Evolutionary conservation across 2,329 filamentous ascomycete species (phyloP), one percentile per base, ranked within the genome.

Genomic region (Penicillium sp.): DNA sequence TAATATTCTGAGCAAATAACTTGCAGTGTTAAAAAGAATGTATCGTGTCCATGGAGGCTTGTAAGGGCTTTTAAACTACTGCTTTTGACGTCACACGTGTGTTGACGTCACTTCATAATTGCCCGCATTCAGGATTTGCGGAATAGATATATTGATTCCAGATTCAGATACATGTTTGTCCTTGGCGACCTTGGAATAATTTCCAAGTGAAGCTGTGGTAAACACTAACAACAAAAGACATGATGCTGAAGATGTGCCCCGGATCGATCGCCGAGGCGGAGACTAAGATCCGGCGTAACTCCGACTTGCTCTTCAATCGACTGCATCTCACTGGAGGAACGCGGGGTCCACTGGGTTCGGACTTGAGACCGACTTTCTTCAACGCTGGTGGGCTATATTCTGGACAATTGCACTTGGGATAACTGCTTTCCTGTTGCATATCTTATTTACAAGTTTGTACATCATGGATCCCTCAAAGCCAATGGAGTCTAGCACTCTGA

Each of bases 401-500:
- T 34, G 3, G n/a, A 27, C 38, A 43, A 26, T 48, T 53, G 50
- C 45, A n/a, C n/a, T 19, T 11, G 36, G 16, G 16, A 19, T 18
- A 39, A 10, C 16, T 18, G 9, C 8, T 52, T 14, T 19, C 10
- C 7, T 27, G 16, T 39, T 19, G 9, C 4, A 19, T 39, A 19
- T 39, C 7, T 11, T 9, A 5, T 35, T 9, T 19, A 40, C 16
- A 32, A 18, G 34, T 23, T 32, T 52, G 35, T 29, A 23, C 3
- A 23, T 5, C 36, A 71, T 71, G 66, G 62, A 64, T 44, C 32
- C 60, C 36, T 58, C 61, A 10, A 56, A 62, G 18, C 57, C 64
- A 34, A 57, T 50, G n/a, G 55, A 58, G 44, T 41, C 61, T 19
- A 61, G 58, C 40, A 66, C 70, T 32, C 67, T 73, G 32, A 73